phyloP scores from a whole-genome alignment of 331 rosid genomes.

The Rosa hybrid region DNA sequence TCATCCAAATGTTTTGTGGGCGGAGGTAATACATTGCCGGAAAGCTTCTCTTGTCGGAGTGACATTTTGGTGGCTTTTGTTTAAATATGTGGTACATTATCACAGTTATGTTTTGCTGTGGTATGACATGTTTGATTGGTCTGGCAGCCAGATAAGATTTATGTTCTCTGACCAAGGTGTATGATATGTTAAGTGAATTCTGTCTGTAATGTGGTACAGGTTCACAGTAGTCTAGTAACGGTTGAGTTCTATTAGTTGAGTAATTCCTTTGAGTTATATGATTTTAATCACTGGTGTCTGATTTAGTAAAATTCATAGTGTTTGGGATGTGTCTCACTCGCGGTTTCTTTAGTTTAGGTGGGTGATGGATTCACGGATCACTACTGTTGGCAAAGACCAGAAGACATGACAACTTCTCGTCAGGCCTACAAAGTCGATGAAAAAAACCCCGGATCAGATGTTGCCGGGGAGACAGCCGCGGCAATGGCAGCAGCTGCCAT shows the following conservation, averaged over 20 bases:
- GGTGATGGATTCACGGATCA: constrained; percentile 83
- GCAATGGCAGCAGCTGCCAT: constrained; percentile 79
- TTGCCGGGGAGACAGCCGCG: constrained; percentile 71
- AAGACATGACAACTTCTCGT: constrained; percentile 85
- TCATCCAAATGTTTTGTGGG: constrained; percentile 75
- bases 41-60: background rate
- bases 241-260: background rate
- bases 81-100: too few relatives aligned
- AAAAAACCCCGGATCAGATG: constrained; percentile 70
- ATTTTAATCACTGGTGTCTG: background rate
- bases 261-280: background rate
- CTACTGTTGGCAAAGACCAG: constrained; percentile 94
- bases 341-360: constrained; percentile 39
- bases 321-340: background rate
- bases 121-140: background rate
- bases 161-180: background rate
- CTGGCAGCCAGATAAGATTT: background rate
- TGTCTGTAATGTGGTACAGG: background rate
- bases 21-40: constrained; percentile 40
- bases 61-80: background rate
- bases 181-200: background rate
- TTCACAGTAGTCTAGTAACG: background rate
- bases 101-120: background rate
- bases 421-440: constrained; percentile 62
- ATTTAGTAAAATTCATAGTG: background rate